Base-by-base conservation (phyloP, 257 asterid genomes). In the Plantago elongata region DNA sequence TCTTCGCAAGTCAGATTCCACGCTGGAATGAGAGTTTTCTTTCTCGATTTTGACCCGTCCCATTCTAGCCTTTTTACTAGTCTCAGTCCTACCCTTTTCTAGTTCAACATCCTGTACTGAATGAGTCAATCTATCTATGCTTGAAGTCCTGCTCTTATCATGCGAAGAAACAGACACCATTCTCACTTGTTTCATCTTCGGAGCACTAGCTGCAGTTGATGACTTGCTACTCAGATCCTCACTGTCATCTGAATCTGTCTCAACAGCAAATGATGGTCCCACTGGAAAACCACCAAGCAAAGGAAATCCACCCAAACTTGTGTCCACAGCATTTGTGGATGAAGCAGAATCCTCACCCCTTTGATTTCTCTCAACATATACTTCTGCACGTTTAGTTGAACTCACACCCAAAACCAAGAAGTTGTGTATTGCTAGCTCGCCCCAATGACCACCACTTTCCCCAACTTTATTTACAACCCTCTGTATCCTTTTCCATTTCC, bases 1-100 rank as follows among this genome's bases (percentile, higher is more conserved):
- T 77, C 89, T 90, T 72, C 74, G 84, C 66, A 82, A 90, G 87
- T 90, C 95, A 80, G 96, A 87, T 73, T 87, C 97, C 89, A 88
- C 52, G 79, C 96, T 85, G 93, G 96, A 90, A 78, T 80, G 93
- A 77, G 93, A 85, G 84, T 77, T 83, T 75, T 83, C 90, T 79
- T 80, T 83, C 89, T 87, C 90, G 79, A 80, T 79, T 80, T 87
- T 87, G 87, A 84, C 86, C 82, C 70, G 18, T 47, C 70, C 83
- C 48, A 87, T 87, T 76, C 81, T 80, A 70, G 77, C 75, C 71
- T 82, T 90, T 77, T 84, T 89, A 74, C 68, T 51, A 37, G 65
- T 65, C 64, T 75, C 84, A 15, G 44, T 65, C 68, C 60, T 69
- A 34, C 65, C 78, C 69, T 81, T 83, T 18, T 83, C 83, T 62